Evolutionary conservation across 148 eudicot species (phyloP), one percentile per base, ranked within the genome.

Genomic region (Hydrangea macrophylla): DNA sequence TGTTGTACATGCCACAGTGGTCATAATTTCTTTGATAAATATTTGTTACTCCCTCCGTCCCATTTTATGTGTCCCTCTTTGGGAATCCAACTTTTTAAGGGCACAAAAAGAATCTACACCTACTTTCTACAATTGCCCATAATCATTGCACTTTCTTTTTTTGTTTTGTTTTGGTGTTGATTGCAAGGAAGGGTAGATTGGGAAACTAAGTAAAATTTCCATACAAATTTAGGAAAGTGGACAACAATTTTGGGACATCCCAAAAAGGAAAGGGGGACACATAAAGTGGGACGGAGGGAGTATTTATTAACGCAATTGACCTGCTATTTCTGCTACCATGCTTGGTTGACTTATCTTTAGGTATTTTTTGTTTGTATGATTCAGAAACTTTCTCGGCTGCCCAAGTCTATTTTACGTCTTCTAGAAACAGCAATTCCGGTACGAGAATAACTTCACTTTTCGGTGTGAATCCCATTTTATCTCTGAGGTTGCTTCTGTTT

Each of bases 341-440:
- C 13, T 54, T 48, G 22, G n/a, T 48, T 18, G n/a, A 11, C 53
- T 48, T 2, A 48, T 48, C n/a, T 22, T 48, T 0, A 17, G 11
- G 50, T 11, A 24, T 45, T 45, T 24, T 45, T 45, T 20, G 17
- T 45, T 45, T 17, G 44, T n/a, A 9, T 83, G 69, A 15, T 79
- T 80, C 91, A 94, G 99, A 83, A 80, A 81, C 82, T 94, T 44
- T 94, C 99, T 23, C 92, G 99, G 33, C 84, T 91, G 55, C 81
- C 97, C 25, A 85, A 80, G 56, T 94, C 99, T 48, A 81, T 83
- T 33, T 74, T 94, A 75, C 88, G 99, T 62, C 96, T 90, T 69
- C 80, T 94, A 39, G 99, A 89, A 62, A 82, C 67, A 62, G 51
- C 86, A 48, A 87, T 94, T 40, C 99, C 99, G 85, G 99, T 94